These are phyloP conservation scores for Mycena indigotica DNA, from an alignment of 768 basidiomycete species.

Conservation along the genomic window DNA sequence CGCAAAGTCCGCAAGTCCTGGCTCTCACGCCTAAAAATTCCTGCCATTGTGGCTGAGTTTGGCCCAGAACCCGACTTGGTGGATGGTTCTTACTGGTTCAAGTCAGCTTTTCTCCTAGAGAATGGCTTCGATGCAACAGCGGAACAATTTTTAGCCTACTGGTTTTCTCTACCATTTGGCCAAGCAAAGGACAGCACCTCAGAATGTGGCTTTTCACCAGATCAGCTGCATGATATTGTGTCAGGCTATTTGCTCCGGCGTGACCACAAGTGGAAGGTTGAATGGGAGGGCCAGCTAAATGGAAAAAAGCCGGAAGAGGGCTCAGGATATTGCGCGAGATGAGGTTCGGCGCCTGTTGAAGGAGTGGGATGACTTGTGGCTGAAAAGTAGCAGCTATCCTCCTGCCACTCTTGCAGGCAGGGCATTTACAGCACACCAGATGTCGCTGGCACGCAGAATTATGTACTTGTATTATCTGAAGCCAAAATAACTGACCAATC, in stretches of 20 bases:
- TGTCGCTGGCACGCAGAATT: background rate
- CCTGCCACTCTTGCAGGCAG: background rate
- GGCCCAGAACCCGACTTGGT: background rate
- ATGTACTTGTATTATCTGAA: background rate
- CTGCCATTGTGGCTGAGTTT: background rate
- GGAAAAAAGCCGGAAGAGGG: no score
- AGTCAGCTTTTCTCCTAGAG: background rate
- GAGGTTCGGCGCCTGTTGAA: background rate
- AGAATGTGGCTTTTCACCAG: no score
- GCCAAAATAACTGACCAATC: no score
- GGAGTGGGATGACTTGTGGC: background rate
- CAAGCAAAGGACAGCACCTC: no score
- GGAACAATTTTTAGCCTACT: no score
- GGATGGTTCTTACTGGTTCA: background rate
- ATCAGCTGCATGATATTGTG: background rate
- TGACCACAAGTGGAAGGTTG: background rate
- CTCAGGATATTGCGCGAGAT: background rate
- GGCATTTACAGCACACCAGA: no score
- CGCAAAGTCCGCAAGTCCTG: background rate
- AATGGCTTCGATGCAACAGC: background rate
- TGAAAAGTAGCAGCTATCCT: background rate
- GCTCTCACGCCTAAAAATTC: background rate
- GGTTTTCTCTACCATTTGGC: no score
- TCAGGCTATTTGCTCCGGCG: background rate
- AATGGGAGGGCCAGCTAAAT: background rate